phyloP scores from a whole-genome alignment of 208 protist species.

The Leishmania tropica region DNA sequence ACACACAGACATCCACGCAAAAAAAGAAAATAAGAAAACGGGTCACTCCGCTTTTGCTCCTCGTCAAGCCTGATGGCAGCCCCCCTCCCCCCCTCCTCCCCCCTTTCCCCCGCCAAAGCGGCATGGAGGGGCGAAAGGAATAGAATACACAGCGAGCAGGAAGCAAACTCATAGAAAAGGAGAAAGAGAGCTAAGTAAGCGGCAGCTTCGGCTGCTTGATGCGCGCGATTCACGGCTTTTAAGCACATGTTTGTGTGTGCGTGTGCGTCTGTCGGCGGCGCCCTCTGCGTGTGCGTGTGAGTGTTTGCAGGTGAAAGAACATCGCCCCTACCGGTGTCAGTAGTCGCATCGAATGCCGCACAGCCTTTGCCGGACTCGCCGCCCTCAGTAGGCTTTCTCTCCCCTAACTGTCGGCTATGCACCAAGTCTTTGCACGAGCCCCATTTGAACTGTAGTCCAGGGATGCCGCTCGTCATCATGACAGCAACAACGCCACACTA shows the following conservation, averaged over 20 bases:
- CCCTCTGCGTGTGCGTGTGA: neutral
- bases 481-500: neutral
- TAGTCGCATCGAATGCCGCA: neutral
- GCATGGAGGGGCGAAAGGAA: neutral
- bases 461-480: neutral
- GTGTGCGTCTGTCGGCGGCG: too few species aligned
- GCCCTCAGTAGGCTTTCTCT: neutral
- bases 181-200: neutral
- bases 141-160: neutral
- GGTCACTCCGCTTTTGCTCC: neutral
- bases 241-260: neutral
- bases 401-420: neutral
- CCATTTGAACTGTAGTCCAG: neutral
- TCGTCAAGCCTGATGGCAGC: neutral
- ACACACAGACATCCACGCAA: too few species aligned
- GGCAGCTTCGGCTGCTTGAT: neutral
- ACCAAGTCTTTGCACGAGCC: neutral
- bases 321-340: neutral
- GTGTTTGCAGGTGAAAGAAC: neutral
- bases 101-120: neutral
- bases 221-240: neutral
- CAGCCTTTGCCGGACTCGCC: neutral
- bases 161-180: neutral
- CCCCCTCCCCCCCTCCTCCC: too few species aligned
- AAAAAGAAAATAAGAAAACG: too few species aligned